phyloP scores from a whole-genome alignment of 352 stramenopile species.

The Globisporangium heterothallicum region DNA sequence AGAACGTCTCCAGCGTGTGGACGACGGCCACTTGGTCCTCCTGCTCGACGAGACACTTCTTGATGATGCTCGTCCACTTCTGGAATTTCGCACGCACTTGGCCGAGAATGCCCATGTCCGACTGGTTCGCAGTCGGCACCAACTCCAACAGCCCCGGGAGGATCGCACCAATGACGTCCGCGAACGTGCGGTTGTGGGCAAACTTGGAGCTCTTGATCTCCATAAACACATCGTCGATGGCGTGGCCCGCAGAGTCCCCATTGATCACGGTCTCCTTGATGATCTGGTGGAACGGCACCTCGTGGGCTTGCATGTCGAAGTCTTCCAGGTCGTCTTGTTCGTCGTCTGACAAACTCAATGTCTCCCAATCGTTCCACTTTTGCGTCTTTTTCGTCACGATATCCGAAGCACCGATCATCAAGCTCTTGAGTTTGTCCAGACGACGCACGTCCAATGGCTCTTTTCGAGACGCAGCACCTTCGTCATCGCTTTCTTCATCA shows the following conservation, averaged over 20 bases:
- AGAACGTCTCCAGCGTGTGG: slow-evolving; percentile 54
- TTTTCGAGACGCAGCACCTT: slow-evolving; percentile 30
- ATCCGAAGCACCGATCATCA: slow-evolving; percentile 60
- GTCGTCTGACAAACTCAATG: slow-evolving; percentile 67
- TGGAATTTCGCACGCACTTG: slow-evolving; percentile 81
- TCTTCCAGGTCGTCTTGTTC: slow-evolving; percentile 60
- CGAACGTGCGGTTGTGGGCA: slow-evolving; percentile 86
- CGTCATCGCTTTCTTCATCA: slow-evolving; percentile 47
- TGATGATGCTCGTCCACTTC: slow-evolving; percentile 88
- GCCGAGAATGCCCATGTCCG: slow-evolving; percentile 63
- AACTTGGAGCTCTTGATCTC: slow-evolving; percentile 94
- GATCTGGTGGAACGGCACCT: slow-evolving; percentile 66
- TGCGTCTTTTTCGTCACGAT: slow-evolving; percentile 47
- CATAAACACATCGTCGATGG: slow-evolving; percentile 89
- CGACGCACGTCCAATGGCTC: slow-evolving; percentile 22
- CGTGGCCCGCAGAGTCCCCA: slow-evolving; percentile 65
- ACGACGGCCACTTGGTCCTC: slow-evolving; percentile 65
- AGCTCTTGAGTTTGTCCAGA: slow-evolving; percentile 65
- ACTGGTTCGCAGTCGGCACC: slow-evolving; percentile 44
- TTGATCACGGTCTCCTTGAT: slow-evolving; percentile 80
- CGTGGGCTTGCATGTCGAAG: slow-evolving; percentile 36
- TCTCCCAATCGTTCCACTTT: slow-evolving; percentile 78
- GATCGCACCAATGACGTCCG: slow-evolving; percentile 73
- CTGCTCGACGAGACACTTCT: slow-evolving; percentile 85
- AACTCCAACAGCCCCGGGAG: slow-evolving; percentile 65